Percentiles rank a stretch among this genome's conserved stretches.
Evolutionary conservation across 148 eudicot species (phyloP).

Genomic region (Polygonum aviculare): DNA sequence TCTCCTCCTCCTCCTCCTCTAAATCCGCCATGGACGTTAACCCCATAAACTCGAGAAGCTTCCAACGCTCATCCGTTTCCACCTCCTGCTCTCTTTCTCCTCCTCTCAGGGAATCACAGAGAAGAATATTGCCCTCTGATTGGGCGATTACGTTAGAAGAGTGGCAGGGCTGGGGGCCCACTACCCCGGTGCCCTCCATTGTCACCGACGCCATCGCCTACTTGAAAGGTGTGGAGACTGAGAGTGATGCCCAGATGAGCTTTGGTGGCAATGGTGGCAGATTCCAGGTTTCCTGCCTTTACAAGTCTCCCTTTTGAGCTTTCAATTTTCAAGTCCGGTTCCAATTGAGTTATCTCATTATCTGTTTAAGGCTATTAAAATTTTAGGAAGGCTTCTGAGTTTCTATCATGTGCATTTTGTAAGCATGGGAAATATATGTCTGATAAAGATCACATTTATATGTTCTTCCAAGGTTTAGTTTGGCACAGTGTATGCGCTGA

Average conservation of each 20-base stretch:
- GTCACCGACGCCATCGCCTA: slow-evolving; percentile 50
- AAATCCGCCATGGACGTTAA: slow-evolving; percentile 6
- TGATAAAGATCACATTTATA: background rate
- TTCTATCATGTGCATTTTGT: background rate
- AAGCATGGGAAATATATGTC: background rate
- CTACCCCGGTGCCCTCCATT: slow-evolving; percentile 55
- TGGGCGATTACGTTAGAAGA: slow-evolving; percentile 42
- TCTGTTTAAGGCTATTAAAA: background rate
- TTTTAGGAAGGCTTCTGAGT: background rate
- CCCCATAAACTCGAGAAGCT: slow-evolving; percentile 4
- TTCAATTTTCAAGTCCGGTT: background rate
- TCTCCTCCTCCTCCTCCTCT: slow-evolving; percentile 2
- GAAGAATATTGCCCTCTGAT: slow-evolving; percentile 12
- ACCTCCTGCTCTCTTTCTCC: slow-evolving; percentile 26
- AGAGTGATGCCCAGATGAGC: slow-evolving; percentile 37
- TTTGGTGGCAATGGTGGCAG: slow-evolving; percentile 75
- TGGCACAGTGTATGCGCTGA: background rate
- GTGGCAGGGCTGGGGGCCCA: slow-evolving; percentile 89
- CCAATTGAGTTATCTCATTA: background rate
- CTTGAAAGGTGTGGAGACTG: slow-evolving; percentile 47
- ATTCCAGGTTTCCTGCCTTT: slow-evolving; percentile 33
- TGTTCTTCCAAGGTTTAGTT: background rate
- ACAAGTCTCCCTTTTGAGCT: background rate
- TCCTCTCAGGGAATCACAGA: slow-evolving; percentile 10
- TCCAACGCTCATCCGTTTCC: slow-evolving; percentile 5